A percentile compares a stretch with the other conserved stretches of the same genome.
Conservation (phyloP, 1,284 basidiomycete genomes). For the Cutaneotrichosporon sp. region DNA sequence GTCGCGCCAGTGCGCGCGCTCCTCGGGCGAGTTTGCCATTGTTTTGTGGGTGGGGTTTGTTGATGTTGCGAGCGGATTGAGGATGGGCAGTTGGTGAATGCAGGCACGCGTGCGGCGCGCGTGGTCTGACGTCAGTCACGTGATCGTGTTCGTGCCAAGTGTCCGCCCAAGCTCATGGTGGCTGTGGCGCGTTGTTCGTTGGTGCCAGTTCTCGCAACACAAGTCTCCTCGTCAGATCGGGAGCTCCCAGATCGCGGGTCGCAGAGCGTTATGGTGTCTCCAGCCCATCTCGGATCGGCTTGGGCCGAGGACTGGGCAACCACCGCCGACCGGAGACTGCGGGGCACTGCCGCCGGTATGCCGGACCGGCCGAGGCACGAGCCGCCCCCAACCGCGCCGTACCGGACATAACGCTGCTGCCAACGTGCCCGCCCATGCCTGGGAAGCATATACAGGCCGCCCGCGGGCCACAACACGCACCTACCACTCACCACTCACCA, state of each 20-base stretch:
- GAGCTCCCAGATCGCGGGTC: too few relatives aligned
- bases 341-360: neutral
- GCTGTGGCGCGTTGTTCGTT: too few relatives aligned
- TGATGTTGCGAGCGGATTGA: neutral
- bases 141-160: too few relatives aligned
- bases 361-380: neutral
- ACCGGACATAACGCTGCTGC: neutral
- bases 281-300: neutral
- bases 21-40: slow-evolving; percentile 33
- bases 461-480: neutral
- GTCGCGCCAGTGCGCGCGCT: slow-evolving; percentile 48
- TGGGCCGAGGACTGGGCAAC: too few relatives aligned
- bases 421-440: neutral
- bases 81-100: neutral
- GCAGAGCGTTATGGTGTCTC: neutral
- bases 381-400: neutral
- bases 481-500: neutral
- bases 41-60: neutral
- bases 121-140: neutral
- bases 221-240: too few relatives aligned
- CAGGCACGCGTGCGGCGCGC: neutral
- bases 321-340: too few relatives aligned
- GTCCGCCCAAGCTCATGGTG: too few relatives aligned
- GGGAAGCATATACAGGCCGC: neutral
- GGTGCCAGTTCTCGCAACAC: too few relatives aligned